A percentile compares a stretch with the other conserved stretches of the same genome.
Conservation (phyloP, 2,329 filamentous ascomycete genomes). For the Aspergillus tamarii region DNA sequence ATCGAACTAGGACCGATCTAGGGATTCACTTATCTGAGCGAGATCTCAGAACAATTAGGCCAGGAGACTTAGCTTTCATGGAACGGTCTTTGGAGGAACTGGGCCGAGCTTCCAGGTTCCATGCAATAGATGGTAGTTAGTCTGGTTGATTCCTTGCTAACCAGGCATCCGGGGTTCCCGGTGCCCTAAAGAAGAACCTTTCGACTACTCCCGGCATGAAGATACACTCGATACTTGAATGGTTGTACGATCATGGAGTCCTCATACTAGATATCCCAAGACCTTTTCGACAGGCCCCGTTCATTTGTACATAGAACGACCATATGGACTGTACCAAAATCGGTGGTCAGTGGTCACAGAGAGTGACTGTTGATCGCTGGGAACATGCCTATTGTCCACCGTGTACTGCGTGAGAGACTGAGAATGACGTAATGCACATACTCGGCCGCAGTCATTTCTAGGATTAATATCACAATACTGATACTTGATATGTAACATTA, state of each 20-base stretch:
- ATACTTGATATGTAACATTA: neutral
- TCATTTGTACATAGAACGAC: neutral
- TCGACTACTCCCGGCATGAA: no score
- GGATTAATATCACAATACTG: neutral
- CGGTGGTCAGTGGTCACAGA: neutral
- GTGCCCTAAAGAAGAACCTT: neutral
- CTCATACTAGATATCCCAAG: neutral
- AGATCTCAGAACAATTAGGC: constrained; percentile 48
- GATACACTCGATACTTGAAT: neutral
- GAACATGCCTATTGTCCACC: neutral
- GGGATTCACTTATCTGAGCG: constrained; percentile 38
- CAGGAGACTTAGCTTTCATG: constrained; percentile 25
- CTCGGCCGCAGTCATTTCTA: neutral
- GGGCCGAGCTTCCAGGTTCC: no score
- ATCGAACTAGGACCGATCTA: constrained; percentile 45
- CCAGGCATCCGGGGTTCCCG: neutral
- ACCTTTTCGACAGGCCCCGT: neutral
- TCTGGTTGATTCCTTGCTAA: neutral
- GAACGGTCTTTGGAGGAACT: no score
- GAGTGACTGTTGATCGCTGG: neutral
- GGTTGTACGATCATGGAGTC: neutral
- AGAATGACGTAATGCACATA: neutral
- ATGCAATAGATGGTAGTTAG: no score
- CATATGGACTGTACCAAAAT: neutral
- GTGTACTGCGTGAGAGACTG: neutral